These are phyloP conservation scores for Mycena pura DNA, from an alignment of 768 basidiomycete species.

Conservation along the genomic window DNA sequence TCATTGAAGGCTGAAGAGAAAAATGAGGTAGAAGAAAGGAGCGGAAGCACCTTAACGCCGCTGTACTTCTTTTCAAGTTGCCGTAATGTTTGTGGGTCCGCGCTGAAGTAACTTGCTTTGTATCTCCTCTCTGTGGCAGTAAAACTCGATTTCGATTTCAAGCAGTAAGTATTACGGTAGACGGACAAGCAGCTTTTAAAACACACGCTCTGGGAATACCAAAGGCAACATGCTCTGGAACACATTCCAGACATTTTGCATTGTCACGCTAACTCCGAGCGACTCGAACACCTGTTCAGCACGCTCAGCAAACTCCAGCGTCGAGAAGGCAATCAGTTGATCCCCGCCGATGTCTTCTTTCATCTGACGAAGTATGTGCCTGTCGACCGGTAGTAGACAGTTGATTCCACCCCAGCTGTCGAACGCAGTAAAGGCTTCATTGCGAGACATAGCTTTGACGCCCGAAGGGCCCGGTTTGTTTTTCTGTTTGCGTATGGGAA, in stretches of 20 bases:
- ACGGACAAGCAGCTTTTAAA: no score
- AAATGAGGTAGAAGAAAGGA: background rate
- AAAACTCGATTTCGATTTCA: no score
- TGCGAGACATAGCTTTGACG: slow-evolving; percentile 32
- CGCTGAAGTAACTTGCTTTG: no score
- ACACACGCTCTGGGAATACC: slow-evolving; percentile 3
- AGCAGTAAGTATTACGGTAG: no score
- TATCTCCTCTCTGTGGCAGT: no score
- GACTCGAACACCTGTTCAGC: background rate
- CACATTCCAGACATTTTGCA: slow-evolving; percentile 5
- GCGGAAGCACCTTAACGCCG: no score
- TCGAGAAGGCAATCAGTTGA: slow-evolving; percentile 1
- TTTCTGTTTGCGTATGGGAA: slow-evolving; percentile 36
- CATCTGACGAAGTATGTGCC: slow-evolving; percentile 7
- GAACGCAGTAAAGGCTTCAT: slow-evolving; percentile 36
- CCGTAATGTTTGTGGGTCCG: no score
- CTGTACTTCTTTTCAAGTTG: no score
- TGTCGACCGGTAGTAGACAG: slow-evolving; percentile 33
- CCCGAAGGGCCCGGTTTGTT: slow-evolving; percentile 44
- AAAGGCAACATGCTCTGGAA: slow-evolving; percentile 8
- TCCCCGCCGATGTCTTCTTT: slow-evolving; percentile 12
- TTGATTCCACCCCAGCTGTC: slow-evolving; percentile 35
- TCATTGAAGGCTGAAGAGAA: no score
- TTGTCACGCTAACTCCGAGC: background rate
- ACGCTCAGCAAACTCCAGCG: background rate